Evolutionary conservation across 129 eudicot genomes (phyloP), one percentile per base, ranked within the genome.

Genomic region (Lactuca saligna): DNA sequence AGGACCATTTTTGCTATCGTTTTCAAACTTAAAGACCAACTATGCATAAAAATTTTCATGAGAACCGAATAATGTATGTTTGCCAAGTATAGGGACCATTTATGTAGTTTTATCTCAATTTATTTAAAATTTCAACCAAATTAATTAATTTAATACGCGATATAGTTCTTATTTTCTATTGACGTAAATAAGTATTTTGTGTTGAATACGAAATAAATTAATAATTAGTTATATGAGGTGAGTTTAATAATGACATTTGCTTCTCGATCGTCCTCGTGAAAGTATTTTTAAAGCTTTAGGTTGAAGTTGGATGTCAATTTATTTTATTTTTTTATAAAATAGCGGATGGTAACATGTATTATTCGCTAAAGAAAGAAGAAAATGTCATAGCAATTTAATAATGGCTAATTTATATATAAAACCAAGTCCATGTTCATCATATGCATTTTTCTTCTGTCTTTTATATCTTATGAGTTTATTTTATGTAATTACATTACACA

Each of bases 281-380:
- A 14, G 5, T 32, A 59, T 59, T 59, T 58, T 15, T 14, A 14
- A 53, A 11, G 44, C 41, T 33, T 68, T 17, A 64, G 56, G 17
- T 10, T 17, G 68, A 41, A 41, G n/a, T 34, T 4, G 33, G 33
- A 66, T 33, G 17, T 55, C 48, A 8, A 2, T 60, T 15, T 15
- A 29, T 8, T 6, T 46, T 5, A 51, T 48, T 9, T 69, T 20
- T 20, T 20, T 20, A 0, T 20, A 12, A 15, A 31, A 48, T 33
- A 71, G 35, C 31, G 37, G 68, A 49, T 65, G 57, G 38, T 54
- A 54, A 29, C 64, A 41, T 32, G 34, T 44, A 33, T 55, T 42
- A 29, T 65, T 65, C 17, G 25, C 15, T 20, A 17, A 44, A 56
- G 32, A 74, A 57, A 32, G 44, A 65, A 65, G 59, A 74, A 74